Conservation (phyloP, 23 red algal genomes). For the Gracilaria vermiculophylla region DNA sequence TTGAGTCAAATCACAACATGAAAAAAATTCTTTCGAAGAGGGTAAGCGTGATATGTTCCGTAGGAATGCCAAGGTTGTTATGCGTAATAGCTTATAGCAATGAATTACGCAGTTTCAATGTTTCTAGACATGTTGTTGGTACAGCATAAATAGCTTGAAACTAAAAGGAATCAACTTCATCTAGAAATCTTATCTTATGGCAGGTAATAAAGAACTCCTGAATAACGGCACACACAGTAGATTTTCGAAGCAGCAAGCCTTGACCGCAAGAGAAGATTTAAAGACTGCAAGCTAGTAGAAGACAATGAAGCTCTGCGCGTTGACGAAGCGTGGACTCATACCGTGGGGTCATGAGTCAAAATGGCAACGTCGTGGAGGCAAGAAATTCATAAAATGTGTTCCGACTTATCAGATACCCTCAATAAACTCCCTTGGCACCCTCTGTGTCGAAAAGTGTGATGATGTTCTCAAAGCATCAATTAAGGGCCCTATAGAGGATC, state of each 20-base stretch:
- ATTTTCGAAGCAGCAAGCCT: slow-evolving; percentile 1
- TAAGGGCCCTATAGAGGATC: neutral
- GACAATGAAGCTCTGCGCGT: slow-evolving; percentile 37
- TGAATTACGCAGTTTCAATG: slow-evolving; percentile 37
- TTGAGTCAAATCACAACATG: slow-evolving; percentile 18
- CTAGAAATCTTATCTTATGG: neutral
- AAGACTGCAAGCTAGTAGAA: slow-evolving; percentile 44
- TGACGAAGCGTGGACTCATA: slow-evolving; percentile 5
- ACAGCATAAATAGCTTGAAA: slow-evolving; percentile 40
- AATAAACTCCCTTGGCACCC: slow-evolving; percentile 10
- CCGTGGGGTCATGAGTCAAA: slow-evolving; percentile 31
- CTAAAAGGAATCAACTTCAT: slow-evolving; percentile 25
- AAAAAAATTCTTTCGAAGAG: slow-evolving; percentile 35
- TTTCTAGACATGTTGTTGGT: slow-evolving; percentile 22
- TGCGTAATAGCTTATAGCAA: neutral
- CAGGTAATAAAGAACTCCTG: slow-evolving; percentile 1
- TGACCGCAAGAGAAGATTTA: slow-evolving; percentile 36
- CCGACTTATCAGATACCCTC: slow-evolving; percentile 10
- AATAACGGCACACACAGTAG: slow-evolving; percentile 33
- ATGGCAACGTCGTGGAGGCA: slow-evolving; percentile 9
- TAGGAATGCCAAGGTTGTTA: neutral
- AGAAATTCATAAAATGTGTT: slow-evolving; percentile 47
- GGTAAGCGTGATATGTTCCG: neutral
- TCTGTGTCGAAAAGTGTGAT: slow-evolving; percentile 1
- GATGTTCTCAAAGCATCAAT: slow-evolving; percentile 6